These are phyloP conservation scores for Coemansia brasiliensis DNA, from an alignment of 192 early-diverging fungal species.

Conservation along the genomic window DNA sequence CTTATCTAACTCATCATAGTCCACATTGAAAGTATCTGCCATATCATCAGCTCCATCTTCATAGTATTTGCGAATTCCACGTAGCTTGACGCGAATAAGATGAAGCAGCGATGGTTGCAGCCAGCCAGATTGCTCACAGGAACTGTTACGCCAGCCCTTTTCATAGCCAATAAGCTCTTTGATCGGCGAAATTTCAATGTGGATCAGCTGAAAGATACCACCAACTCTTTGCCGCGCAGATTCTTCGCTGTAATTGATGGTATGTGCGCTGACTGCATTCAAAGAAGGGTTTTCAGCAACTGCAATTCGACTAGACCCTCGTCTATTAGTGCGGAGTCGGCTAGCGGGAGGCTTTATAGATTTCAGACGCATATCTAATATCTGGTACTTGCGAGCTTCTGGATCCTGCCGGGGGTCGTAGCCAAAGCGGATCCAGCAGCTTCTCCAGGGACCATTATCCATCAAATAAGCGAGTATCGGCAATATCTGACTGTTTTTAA, in stretches of 20 bases:
- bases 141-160: constrained; percentile 18
- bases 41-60: neutral
- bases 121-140: constrained; percentile 47
- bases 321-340: constrained; percentile 1
- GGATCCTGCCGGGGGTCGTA: constrained; percentile 47
- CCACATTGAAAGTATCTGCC: constrained; percentile 5
- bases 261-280: constrained; percentile 7
- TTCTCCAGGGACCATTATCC: constrained; percentile 44
- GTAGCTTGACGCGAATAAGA: constrained; percentile 23
- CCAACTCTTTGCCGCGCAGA: constrained; percentile 18
- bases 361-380: constrained; percentile 32
- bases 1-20: constrained; percentile 33
- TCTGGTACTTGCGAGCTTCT: constrained; percentile 47
- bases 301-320: neutral
- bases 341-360: neutral
- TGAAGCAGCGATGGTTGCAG: constrained; percentile 24
- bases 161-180: constrained; percentile 31
- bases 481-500: constrained; percentile 15
- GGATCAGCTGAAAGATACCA: constrained; percentile 38
- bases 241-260: constrained; percentile 28
- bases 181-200: constrained; percentile 27
- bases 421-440: constrained; percentile 53
- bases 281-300: constrained; percentile 2
- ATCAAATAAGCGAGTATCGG: constrained; percentile 36
- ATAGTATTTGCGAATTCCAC: constrained; percentile 8